These are phyloP conservation scores for Mycoemilia scoparia DNA, from an alignment of 192 early-diverging fungal species.

Conservation along the genomic window DNA sequence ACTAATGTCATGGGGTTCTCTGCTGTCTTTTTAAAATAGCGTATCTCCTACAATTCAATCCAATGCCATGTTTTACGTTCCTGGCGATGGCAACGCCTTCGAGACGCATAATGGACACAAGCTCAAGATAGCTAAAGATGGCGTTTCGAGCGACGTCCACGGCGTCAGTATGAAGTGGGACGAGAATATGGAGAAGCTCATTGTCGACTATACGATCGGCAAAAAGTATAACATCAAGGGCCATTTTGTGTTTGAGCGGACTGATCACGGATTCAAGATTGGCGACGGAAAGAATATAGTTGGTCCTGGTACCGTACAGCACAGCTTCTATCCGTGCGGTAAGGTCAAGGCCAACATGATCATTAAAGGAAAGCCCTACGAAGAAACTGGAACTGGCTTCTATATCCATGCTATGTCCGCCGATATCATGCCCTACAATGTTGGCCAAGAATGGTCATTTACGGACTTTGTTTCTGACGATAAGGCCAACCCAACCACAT, in stretches of 20 bases:
- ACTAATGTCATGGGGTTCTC: background rate
- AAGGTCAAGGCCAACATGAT: conserved; percentile 51
- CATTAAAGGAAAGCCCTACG: conserved; percentile 39
- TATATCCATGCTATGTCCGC: conserved; percentile 75
- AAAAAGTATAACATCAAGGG: conserved; percentile 40
- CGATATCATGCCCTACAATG: conserved; percentile 63
- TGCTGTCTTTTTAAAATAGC: no score
- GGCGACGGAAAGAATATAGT: conserved; percentile 66
- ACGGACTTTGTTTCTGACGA: conserved; percentile 50
- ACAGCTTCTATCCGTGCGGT: conserved; percentile 71
- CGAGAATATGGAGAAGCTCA: conserved; percentile 15
- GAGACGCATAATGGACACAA: conserved; percentile 58
- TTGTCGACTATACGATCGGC: conserved; percentile 21
- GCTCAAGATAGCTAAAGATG: conserved; percentile 52
- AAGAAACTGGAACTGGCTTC: conserved; percentile 47
- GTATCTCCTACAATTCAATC: conserved; percentile 49
- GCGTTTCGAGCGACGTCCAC: conserved; percentile 57
- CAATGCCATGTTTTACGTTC: conserved; percentile 52
- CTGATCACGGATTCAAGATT: conserved; percentile 59
- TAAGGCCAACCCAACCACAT: conserved; percentile 31
- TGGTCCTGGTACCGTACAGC: conserved; percentile 40
- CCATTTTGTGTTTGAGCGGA: conserved; percentile 46
- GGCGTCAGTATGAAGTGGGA: conserved; percentile 48
- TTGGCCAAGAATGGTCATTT: conserved; percentile 74
- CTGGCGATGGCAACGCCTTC: conserved; percentile 36